A percentile compares a stretch with the other conserved stretches of the same genome.
Evolutionary conservation across 805 yeast species (phyloP).

Genomic region (Isabelozyma gotoi): DNA sequence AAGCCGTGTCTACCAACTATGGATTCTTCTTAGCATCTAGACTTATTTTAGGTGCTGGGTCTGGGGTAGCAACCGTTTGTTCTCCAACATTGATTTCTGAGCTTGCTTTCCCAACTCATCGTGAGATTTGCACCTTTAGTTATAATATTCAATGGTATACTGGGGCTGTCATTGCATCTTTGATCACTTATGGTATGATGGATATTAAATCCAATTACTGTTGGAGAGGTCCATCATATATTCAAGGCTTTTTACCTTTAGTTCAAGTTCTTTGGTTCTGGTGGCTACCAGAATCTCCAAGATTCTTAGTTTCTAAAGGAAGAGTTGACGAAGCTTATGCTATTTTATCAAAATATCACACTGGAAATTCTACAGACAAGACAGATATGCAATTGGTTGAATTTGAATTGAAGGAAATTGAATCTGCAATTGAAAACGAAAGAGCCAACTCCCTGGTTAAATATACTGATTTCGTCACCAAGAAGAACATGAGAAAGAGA

Average conservation of each 20-base stretch:
- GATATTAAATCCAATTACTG: slow-evolving; percentile 29
- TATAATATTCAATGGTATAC: slow-evolving; percentile 50
- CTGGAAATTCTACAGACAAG: slow-evolving; percentile 35
- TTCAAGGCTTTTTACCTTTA: slow-evolving; percentile 52
- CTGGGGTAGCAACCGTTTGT: slow-evolving; percentile 38
- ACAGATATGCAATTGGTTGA: slow-evolving; percentile 27
- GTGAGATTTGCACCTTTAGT: slow-evolving; percentile 34
- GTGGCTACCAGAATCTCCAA: slow-evolving; percentile 51
- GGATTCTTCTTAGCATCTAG: slow-evolving; percentile 44
- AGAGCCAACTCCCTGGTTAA: slow-evolving; percentile 26
- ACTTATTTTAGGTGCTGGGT: slow-evolving; percentile 49
- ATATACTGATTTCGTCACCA: slow-evolving; percentile 38
- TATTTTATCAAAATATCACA: slow-evolving; percentile 40
- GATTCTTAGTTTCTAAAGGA: slow-evolving; percentile 43
- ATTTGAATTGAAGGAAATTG: slow-evolving; percentile 40
- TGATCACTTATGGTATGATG: slow-evolving; percentile 50
- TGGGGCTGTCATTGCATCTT: slow-evolving; percentile 54
- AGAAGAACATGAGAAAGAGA: slow-evolving; percentile 43
- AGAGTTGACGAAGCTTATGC: slow-evolving; percentile 42
- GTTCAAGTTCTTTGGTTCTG: slow-evolving; percentile 37
- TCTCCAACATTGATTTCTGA: slow-evolving; percentile 54
- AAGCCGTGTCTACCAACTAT: slow-evolving; percentile 33
- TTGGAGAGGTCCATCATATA: slow-evolving; percentile 56
- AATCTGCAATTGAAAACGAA: slow-evolving; percentile 41
- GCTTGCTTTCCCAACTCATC: slow-evolving; percentile 46